Evolutionary conservation across 78 protist genomes (phyloP), one percentile per base, ranked within the genome.

Genomic region (Dictyostelium capitatum): DNA sequence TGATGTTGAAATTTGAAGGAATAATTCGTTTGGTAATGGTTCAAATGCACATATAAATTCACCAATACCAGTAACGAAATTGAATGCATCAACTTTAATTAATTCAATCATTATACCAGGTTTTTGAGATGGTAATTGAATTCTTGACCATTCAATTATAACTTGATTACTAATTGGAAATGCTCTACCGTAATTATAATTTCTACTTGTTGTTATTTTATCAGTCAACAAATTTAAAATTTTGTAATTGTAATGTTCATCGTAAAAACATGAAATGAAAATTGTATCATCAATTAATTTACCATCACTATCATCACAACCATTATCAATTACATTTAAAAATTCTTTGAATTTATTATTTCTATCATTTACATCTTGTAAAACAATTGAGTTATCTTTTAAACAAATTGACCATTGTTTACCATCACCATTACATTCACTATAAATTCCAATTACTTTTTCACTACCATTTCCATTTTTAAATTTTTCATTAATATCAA

Each of bases 161-260:
- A 72, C 15, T n/a, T 43, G 28, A 72, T 43, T 72, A 72, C 56
- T 72, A 43, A 43, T 72, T 32, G 79, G 79, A n/a, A 17, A 19
- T 20, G 79, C 47, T 43, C 56, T 72, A 20, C 79, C 79, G 43
- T 72, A 72, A 72, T 1, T 6, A 72, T 72, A 72, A 72, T 72
- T n/a, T n/a, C 19, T 17, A 37, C 43, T 37, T 37, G 43, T 37
- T 37, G 43, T 37, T 37, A 37, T 37, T 25, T 25, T 64, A 64
- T 47, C 75, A 17, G 25, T 67, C 11, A n/a, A 28, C 30, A 67
- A 67, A 32, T 67, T 67, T 25, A 67, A 1, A 12, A 67, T 67
- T 67, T 41, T 30, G 30, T 67, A 67, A 32, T 67, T 41, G 15
- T 67, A 67, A 32, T 67, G 15, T 2, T 67, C 48, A 30, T 67